Conservation (phyloP, 805 yeast species). For the Priceomyces carsonii region DNA sequence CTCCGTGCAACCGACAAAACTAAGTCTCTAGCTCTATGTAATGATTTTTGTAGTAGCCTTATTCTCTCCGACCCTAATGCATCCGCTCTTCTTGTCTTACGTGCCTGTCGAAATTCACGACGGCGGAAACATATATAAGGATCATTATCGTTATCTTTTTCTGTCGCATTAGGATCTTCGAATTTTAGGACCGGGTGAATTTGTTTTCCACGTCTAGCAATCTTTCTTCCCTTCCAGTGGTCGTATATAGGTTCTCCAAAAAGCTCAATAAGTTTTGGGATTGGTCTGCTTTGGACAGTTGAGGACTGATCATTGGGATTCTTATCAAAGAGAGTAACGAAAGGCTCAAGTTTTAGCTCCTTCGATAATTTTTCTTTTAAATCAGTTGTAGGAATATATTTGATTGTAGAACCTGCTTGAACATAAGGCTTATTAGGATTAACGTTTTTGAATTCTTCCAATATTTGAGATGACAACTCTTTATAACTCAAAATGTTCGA, state of each 20-base stretch:
- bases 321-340: constrained; percentile 60
- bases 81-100: constrained; percentile 95
- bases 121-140: constrained; percentile 96
- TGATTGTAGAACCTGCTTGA: constrained; percentile 28
- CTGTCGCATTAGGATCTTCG: constrained; percentile 73
- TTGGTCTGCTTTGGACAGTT: constrained; percentile 38
- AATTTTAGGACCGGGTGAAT: constrained; percentile 76
- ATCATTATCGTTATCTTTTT: constrained; percentile 83
- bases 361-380: constrained; percentile 59
- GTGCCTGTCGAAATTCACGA: constrained; percentile 91
- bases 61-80: constrained; percentile 84
- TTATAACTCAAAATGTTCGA: constrained; percentile 66
- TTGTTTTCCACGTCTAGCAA: constrained; percentile 65
- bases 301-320: constrained; percentile 22
- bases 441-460: constrained; percentile 33
- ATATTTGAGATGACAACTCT: constrained; percentile 59
- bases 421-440: constrained; percentile 25
- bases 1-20: constrained; percentile 72
- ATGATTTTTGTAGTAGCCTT: constrained; percentile 68
- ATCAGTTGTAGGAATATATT: constrained; percentile 51
- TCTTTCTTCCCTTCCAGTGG: constrained; percentile 79
- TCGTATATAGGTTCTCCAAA: constrained; percentile 72
- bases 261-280: constrained; percentile 48
- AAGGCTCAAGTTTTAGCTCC: constrained; percentile 55
- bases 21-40: constrained; percentile 72